These are phyloP conservation scores for Termitomyces sp. DNA, from an alignment of 768 basidiomycete genomes.

Conservation along the genomic window DNA sequence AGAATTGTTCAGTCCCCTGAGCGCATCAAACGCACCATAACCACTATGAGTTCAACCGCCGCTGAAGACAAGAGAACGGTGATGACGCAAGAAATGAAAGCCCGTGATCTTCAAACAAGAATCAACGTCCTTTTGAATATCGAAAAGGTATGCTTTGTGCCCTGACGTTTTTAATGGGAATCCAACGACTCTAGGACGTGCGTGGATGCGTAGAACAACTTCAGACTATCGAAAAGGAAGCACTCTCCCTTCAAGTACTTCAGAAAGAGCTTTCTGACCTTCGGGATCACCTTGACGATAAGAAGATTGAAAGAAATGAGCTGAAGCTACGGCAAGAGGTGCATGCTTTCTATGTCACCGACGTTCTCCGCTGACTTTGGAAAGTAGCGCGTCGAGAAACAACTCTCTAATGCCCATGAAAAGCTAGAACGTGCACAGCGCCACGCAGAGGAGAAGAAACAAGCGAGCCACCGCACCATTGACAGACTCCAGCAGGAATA, in stretches of 20 bases:
- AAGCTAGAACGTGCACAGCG: conserved; percentile 76
- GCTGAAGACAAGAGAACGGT: conserved; percentile 68
- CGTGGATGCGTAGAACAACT: conserved; percentile 69
- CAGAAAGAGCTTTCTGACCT: conserved; percentile 66
- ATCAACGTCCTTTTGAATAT: conserved; percentile 64
- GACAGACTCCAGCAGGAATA: conserved; percentile 75
- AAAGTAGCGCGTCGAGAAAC: conserved; percentile 69
- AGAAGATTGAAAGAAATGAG: conserved; percentile 70
- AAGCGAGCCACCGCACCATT: conserved; percentile 66
- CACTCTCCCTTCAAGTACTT: conserved; percentile 51
- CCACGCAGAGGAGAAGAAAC: conserved; percentile 75
- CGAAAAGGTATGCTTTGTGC: conserved; percentile 52
- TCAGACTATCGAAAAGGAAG: conserved; percentile 67
- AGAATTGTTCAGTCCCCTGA: conserved; percentile 92
- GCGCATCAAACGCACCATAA: conserved; percentile 77
- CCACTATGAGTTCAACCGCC: conserved; percentile 62
- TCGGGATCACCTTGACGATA: conserved; percentile 62
- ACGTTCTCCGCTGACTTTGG: background rate
- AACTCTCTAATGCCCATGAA: conserved; percentile 74
- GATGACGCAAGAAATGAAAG: conserved; percentile 62
- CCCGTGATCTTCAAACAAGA: conserved; percentile 72
- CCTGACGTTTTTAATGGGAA: background rate
- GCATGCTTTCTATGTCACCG: conserved; percentile 4
- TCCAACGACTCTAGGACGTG: conserved; percentile 47
- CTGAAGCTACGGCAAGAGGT: conserved; percentile 66